Evolutionary conservation across 2,329 filamentous ascomycete species (phyloP).

Genomic region (Ascochyta koolunga): DNA sequence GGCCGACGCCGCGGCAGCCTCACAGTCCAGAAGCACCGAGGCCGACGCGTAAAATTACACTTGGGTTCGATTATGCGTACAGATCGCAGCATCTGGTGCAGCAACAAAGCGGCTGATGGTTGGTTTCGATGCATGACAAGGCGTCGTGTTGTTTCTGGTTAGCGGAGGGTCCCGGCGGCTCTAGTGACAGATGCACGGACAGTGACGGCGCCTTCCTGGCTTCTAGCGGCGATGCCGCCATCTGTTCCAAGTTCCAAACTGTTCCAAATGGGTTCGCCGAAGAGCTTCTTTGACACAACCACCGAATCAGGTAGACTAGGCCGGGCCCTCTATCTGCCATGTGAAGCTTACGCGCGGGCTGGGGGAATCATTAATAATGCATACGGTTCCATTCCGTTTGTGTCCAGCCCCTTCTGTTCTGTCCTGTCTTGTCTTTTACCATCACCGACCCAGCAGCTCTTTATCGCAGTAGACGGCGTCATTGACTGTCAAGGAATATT

Average conservation of each 20-base stretch:
- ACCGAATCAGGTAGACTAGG: slow-evolving; percentile 18
- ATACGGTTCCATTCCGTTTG: slow-evolving; percentile 3
- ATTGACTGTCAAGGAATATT: slow-evolving; percentile 18
- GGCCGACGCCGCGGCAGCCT: slow-evolving; percentile 17
- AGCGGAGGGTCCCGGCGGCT: slow-evolving; percentile 11
- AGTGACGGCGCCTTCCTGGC: background rate
- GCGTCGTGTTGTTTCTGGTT: slow-evolving; percentile 24
- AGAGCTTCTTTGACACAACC: slow-evolving; percentile 11
- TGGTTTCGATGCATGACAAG: slow-evolving; percentile 30
- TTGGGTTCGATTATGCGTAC: slow-evolving; percentile 26
- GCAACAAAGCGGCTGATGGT: slow-evolving; percentile 30
- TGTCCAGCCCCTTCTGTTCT: background rate
- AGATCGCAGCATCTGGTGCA: slow-evolving; percentile 27
- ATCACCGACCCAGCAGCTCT: slow-evolving; percentile 8
- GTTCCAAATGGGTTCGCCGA: slow-evolving; percentile 17
- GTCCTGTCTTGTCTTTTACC: background rate
- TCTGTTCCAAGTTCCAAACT: slow-evolving; percentile 4
- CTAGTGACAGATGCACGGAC: background rate
- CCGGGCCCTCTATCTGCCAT: slow-evolving; percentile 6
- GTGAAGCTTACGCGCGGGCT: slow-evolving; percentile 18
- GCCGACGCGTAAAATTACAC: slow-evolving; percentile 16
- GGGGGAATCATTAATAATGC: slow-evolving; percentile 24
- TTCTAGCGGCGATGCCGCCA: slow-evolving; percentile 24
- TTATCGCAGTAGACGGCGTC: slow-evolving; percentile 13
- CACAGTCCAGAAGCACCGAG: slow-evolving; percentile 11